Evolutionary conservation across 106 monocot species (phyloP).

Genomic region (Narthecium ossifragum): DNA sequence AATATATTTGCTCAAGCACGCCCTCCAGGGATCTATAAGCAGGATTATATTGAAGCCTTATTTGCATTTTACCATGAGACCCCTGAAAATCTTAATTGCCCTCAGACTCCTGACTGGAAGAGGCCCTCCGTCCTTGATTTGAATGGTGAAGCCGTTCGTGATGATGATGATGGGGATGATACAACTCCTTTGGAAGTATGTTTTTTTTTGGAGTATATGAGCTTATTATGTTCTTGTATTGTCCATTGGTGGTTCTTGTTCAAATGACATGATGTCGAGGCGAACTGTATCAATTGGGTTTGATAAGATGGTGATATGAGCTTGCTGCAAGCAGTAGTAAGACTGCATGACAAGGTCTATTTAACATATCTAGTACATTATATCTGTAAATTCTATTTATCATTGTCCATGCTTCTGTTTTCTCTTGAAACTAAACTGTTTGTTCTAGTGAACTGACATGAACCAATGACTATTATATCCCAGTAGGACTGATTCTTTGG

Average conservation of each 20-base stretch:
- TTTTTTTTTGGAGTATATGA: background rate
- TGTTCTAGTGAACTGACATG: too few relatives aligned
- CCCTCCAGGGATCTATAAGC: slow-evolving; percentile 79
- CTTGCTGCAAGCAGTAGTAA: too few relatives aligned
- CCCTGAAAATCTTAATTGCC: slow-evolving; percentile 52
- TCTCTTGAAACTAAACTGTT: too few relatives aligned
- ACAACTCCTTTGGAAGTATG: slow-evolving; percentile 25
- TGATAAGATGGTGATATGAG: background rate
- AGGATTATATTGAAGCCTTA: slow-evolving; percentile 63
- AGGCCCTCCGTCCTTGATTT: slow-evolving; percentile 65
- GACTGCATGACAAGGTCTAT: too few relatives aligned
- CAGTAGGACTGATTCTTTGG: too few relatives aligned
- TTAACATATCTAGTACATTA: too few relatives aligned
- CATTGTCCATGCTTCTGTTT: too few relatives aligned
- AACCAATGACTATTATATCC: too few relatives aligned
- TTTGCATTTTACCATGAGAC: slow-evolving; percentile 67
- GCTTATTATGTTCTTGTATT: background rate
- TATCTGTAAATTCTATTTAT: too few relatives aligned
- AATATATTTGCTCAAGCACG: slow-evolving; percentile 50
- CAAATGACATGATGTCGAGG: background rate
- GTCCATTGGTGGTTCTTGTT: background rate
- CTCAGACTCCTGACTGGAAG: slow-evolving; percentile 75
- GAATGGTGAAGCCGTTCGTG: slow-evolving; percentile 79
- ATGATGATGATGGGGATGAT: slow-evolving; percentile 56
- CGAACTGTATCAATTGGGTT: too few relatives aligned